Conservation (phyloP, 2,329 filamentous ascomycete genomes). For the Venturia nashicola region DNA sequence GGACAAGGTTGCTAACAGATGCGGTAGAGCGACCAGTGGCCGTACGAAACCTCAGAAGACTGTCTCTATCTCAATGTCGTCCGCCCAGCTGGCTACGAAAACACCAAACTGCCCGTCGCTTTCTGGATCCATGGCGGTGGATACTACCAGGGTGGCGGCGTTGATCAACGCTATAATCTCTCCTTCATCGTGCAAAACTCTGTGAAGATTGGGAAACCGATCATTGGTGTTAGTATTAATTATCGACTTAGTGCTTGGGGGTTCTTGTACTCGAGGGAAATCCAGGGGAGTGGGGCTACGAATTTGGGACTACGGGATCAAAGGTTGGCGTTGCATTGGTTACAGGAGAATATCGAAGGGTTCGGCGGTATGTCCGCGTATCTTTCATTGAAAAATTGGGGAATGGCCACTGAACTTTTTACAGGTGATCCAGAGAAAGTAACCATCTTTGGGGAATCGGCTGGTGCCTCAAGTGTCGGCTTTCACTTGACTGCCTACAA, state of each 20-base stretch:
- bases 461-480: slow-evolving; percentile 32
- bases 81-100: slow-evolving; percentile 36
- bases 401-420: background rate
- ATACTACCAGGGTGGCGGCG: slow-evolving; percentile 34
- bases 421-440: slow-evolving; percentile 25
- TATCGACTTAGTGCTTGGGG: slow-evolving; percentile 57
- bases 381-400: slow-evolving; percentile 11
- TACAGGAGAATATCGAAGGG: slow-evolving; percentile 29
- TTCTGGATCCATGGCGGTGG: slow-evolving; percentile 47
- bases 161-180: slow-evolving; percentile 46
- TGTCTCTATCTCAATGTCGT: slow-evolving; percentile 53
- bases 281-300: slow-evolving; percentile 41
- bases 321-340: slow-evolving; percentile 33
- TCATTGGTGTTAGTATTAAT: slow-evolving; percentile 38
- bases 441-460: slow-evolving; percentile 33
- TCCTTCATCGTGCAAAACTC: slow-evolving; percentile 43
- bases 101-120: slow-evolving; percentile 39
- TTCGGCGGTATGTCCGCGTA: slow-evolving; percentile 22
- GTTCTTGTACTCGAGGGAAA: slow-evolving; percentile 48
- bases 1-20: background rate
- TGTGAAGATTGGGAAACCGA: slow-evolving; percentile 25
- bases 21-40: slow-evolving; percentile 11
- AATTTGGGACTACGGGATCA: slow-evolving; percentile 33
- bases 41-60: slow-evolving; percentile 26
- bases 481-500: slow-evolving; percentile 34